Conservation (phyloP, 2,329 filamentous ascomycete genomes). For the Talaromyces sp. region DNA sequence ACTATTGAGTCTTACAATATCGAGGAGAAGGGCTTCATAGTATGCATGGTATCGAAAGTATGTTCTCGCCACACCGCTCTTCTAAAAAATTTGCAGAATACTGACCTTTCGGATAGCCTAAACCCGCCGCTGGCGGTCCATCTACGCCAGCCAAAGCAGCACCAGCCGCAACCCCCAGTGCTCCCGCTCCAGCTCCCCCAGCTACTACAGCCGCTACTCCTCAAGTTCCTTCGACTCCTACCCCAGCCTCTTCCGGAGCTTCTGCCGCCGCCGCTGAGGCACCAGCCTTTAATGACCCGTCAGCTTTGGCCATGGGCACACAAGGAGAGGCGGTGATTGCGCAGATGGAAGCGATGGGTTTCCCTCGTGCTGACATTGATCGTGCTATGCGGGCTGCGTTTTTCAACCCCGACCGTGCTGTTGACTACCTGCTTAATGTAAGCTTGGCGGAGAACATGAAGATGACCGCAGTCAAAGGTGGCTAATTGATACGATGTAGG, state of each 20-base stretch:
- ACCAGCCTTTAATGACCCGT: constrained; percentile 64
- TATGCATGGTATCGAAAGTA: constrained; percentile 98
- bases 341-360: constrained; percentile 98
- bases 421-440: constrained; percentile 90
- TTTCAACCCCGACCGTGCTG: constrained; percentile 94
- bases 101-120: constrained; percentile 57
- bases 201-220: constrained; percentile 40
- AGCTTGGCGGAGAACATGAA: constrained; percentile 33
- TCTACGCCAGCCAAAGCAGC: constrained; percentile 39
- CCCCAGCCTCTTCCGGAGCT: constrained; percentile 33
- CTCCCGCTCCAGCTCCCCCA: constrained; percentile 52
- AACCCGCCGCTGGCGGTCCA: constrained; percentile 47
- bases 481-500: constrained; percentile 51
- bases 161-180: constrained; percentile 40
- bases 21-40: constrained; percentile 98
- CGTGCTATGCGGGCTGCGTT: constrained; percentile 93
- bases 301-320: constrained; percentile 79
- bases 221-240: constrained; percentile 47
- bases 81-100: constrained; percentile 2
- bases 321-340: constrained; percentile 78
- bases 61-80: constrained; percentile 19
- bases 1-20: constrained; percentile 97
- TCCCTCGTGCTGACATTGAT: constrained; percentile 82
- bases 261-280: constrained; percentile 37
- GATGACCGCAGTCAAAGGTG: neutral